A percentile compares a stretch with the other conserved stretches of the same genome.
These are phyloP conservation scores for Leccinum longicurvipes DNA, from an alignment of 768 basidiomycete genomes.

Conservation along the genomic window DNA sequence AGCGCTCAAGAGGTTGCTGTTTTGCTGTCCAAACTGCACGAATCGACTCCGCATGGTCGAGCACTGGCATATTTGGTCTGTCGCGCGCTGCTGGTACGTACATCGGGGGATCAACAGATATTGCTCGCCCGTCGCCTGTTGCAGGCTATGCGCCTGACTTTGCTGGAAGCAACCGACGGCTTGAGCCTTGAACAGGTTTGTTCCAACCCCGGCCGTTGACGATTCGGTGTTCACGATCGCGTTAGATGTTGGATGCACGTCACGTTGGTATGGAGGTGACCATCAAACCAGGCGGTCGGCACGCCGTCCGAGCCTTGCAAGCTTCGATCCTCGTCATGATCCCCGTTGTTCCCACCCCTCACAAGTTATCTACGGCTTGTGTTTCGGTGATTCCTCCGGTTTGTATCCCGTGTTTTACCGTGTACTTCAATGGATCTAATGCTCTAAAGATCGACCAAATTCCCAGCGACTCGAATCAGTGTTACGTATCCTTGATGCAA, in stretches of 20 bases:
- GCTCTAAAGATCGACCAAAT: constrained; percentile 15
- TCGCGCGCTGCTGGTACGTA: constrained; percentile 53
- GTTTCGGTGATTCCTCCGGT: constrained; percentile 39
- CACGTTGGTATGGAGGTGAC: constrained; percentile 48
- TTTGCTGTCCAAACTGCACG: constrained; percentile 51
- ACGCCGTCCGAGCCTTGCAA: constrained; percentile 56
- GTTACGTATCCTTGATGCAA: constrained; percentile 61
- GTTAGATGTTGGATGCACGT: constrained; percentile 44
- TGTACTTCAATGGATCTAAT: background rate
- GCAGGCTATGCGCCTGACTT: constrained; percentile 42
- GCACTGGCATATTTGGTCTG: constrained; percentile 59
- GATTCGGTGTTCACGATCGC: constrained; percentile 1
- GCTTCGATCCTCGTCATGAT: constrained; percentile 52
- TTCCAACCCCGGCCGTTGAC: background rate
- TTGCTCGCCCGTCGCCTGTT: constrained; percentile 49
- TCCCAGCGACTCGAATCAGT: constrained; percentile 23
- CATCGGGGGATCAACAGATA: constrained; percentile 59
- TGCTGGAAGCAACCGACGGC: constrained; percentile 44
- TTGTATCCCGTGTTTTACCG: constrained; percentile 5
- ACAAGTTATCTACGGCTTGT: constrained; percentile 42
- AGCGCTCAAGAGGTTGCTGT: constrained; percentile 41
- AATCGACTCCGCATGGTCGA: constrained; percentile 48
- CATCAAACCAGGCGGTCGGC: constrained; percentile 57
- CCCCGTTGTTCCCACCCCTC: constrained; percentile 46
- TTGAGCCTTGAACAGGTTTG: constrained; percentile 30